phyloP scores from a whole-genome alignment of 208 protist species.

The Wallacemonas collosoma region DNA sequence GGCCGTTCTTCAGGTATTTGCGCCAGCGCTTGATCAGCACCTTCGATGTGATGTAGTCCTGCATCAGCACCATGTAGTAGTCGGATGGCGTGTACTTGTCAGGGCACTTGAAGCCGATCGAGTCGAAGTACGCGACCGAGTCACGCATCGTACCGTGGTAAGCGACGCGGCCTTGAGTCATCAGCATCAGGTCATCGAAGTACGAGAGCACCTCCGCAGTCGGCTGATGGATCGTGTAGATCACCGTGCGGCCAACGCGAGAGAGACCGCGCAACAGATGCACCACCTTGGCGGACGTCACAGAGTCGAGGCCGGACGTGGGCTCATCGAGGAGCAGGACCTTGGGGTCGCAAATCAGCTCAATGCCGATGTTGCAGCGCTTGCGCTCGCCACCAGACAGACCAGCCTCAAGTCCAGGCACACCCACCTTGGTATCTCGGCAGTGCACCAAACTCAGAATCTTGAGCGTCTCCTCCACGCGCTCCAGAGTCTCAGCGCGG shows the following conservation, averaged over 20 bases:
- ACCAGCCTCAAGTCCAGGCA: slow-evolving; percentile 64
- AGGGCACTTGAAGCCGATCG: slow-evolving; percentile 73
- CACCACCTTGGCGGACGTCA: slow-evolving; percentile 84
- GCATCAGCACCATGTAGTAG: slow-evolving; percentile 86
- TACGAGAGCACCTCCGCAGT: slow-evolving; percentile 79
- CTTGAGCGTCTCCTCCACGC: slow-evolving; percentile 69
- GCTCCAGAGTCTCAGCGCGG: slow-evolving; percentile 38
- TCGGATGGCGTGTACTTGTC: slow-evolving; percentile 82
- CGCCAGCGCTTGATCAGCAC: slow-evolving; percentile 73
- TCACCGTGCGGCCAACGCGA: slow-evolving; percentile 78
- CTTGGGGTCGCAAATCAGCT: slow-evolving; percentile 87
- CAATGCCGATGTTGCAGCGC: slow-evolving; percentile 86
- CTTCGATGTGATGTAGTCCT: slow-evolving; percentile 51
- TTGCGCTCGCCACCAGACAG: slow-evolving; percentile 91
- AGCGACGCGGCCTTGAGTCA: slow-evolving; percentile 71
- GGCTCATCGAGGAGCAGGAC: slow-evolving; percentile 91
- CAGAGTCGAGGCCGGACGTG: slow-evolving; percentile 89
- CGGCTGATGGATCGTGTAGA: slow-evolving; percentile 96
- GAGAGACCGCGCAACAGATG: slow-evolving; percentile 76
- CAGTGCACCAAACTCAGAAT: slow-evolving; percentile 67
- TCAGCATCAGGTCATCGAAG: slow-evolving; percentile 93
- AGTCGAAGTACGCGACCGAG: slow-evolving; percentile 80
- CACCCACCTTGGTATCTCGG: slow-evolving; percentile 73
- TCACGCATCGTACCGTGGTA: slow-evolving; percentile 85
- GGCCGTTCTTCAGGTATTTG: slow-evolving; percentile 52